Percentiles rank a stretch among this genome's conserved stretches.
phyloP scores from a whole-genome alignment of 805 yeast species.

The Ogataea paraovalis region DNA sequence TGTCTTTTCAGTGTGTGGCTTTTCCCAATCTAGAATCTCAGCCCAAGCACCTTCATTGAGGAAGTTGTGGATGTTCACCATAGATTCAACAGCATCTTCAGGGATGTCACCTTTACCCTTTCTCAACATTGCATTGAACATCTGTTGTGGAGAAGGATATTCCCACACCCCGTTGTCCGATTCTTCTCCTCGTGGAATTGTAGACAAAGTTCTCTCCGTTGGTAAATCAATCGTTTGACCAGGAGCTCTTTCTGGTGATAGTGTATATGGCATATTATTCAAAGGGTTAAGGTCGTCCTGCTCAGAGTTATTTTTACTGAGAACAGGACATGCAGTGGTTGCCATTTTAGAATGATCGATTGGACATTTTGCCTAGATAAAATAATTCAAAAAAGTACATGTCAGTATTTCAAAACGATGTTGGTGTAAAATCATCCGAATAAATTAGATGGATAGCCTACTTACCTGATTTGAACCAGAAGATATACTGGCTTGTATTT shows the following conservation, averaged over 20 bases:
- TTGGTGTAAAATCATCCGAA: neutral
- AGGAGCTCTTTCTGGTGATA: constrained; percentile 65
- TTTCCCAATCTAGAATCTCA: constrained; percentile 91
- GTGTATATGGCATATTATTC: constrained; percentile 80
- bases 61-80: constrained; percentile 97
- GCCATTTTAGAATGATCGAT: constrained; percentile 21
- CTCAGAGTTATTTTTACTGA: constrained; percentile 23
- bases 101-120: constrained; percentile 91
- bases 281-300: constrained; percentile 60
- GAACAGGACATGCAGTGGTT: constrained; percentile 31
- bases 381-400: neutral
- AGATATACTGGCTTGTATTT: neutral
- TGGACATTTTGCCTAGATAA: constrained; percentile 24
- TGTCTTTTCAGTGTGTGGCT: constrained; percentile 53
- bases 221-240: constrained; percentile 80
- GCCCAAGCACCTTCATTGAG: constrained; percentile 97
- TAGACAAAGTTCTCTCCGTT: constrained; percentile 75
- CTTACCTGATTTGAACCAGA: constrained; percentile 1
- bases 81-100: constrained; percentile 92
- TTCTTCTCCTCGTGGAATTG: constrained; percentile 79
- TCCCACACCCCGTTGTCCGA: constrained; percentile 84
- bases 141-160: constrained; percentile 98
- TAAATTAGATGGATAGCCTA: neutral
- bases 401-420: neutral
- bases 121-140: constrained; percentile 95